These are phyloP conservation scores for Uronychia binucleata DNA, from an alignment of 73 alveolate genomes.

Conservation along the genomic window DNA sequence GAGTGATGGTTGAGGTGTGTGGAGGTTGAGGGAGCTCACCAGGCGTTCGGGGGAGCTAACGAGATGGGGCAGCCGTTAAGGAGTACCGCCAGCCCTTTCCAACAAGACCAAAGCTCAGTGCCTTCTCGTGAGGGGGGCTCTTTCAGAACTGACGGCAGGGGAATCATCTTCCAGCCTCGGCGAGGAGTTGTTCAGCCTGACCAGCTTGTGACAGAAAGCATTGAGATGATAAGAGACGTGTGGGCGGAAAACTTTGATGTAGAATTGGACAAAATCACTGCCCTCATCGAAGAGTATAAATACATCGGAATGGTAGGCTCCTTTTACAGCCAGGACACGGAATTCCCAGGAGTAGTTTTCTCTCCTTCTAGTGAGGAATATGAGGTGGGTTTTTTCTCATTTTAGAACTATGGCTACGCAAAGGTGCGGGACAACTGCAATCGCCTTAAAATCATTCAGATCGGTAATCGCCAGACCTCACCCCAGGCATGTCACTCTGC, in stretches of 20 bases:
- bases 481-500: conserved; percentile 79
- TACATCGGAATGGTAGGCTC: conserved; percentile 60
- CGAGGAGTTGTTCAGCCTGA: too few species aligned
- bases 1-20: too few species aligned
- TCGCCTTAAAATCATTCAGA: conserved; percentile 75
- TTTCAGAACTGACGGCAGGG: too few species aligned
- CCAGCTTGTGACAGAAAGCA: too few species aligned
- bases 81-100: too few species aligned
- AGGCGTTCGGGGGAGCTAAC: too few species aligned
- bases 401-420: conserved; percentile 73
- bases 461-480: neutral
- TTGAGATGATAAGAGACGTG: too few species aligned
- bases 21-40: too few species aligned
- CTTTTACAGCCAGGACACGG: conserved; percentile 49
- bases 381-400: neutral
- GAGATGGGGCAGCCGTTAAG: too few species aligned
- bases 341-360: conserved; percentile 70
- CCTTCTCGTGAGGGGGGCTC: too few species aligned
- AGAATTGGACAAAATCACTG: conserved; percentile 43
- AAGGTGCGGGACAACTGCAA: conserved; percentile 80
- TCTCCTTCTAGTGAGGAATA: conserved; percentile 13
- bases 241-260: conserved; percentile 53
- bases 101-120: too few species aligned
- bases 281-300: conserved; percentile 44
- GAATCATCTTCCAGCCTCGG: too few species aligned